Base-by-base conservation (phyloP, 441 rosid species). In the Populus trichocarpa region DNA sequence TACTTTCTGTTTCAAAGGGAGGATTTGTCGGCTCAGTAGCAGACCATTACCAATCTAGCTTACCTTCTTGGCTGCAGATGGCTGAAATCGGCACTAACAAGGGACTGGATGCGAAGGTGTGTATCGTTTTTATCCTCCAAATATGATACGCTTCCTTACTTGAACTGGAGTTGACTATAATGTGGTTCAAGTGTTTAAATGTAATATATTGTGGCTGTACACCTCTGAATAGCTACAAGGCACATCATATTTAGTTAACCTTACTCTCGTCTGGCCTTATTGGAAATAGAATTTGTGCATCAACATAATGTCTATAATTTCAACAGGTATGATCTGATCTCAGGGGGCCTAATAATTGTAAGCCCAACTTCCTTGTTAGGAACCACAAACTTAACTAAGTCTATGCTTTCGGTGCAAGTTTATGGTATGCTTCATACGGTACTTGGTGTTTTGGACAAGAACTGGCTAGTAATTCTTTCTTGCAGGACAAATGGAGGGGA, bases 61-160 rank as follows among this genome's bases (percentile, higher is more conserved):
- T 92, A 74, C 90, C 94, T 79, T 85, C 90, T 64, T 91, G 93
- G 94, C 74, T 90, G 79, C 87, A 80, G 63, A 87, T 83, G 86
- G 85, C 80, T 35, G 90, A 86, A 72, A 77, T 78, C 9, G 90
- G 82, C 77, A 80, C 81, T 18, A 76, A 82, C 71, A 83, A 83
- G 81, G 85, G 84, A 46, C 67, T 75, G 73, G 82, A 81, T 80
- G 65, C 12, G 18, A 78, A 87, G 93, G 94, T 92, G 77, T 73
- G 83, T 75, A 46, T 76, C 65, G 74, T 66, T 75, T 10, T 36
- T 79, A 10, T 25, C 33, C 25, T 74, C 72, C 28, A 64, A 18
- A 71, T 36, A 28, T 30, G 20, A 64, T 57, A 40, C 36, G 69
- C 75, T 77, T 74, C 75, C 23, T 10, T 53, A 6, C 75, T 67